Conservation (phyloP, 768 basidiomycete species). For the Collybia sordida region DNA sequence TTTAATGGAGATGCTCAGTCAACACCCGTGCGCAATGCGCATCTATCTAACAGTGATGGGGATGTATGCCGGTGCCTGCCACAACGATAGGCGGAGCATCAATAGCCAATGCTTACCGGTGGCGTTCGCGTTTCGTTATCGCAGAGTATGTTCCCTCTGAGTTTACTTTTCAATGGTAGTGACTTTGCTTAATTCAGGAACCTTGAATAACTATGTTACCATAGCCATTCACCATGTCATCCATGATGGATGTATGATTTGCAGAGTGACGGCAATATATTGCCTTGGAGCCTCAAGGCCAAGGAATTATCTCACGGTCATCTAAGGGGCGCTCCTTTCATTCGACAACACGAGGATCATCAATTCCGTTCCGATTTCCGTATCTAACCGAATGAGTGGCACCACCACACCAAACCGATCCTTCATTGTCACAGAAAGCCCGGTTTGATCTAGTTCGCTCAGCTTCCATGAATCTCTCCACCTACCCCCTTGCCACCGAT, state of each 20-base stretch:
- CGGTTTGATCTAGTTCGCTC: conserved; percentile 26
- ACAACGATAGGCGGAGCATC: not conserved
- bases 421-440: conserved; percentile 6
- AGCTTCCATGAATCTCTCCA: conserved; percentile 2
- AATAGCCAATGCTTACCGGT: not conserved
- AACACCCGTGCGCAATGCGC: not conserved
- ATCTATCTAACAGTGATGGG: not conserved
- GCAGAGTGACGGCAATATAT: not conserved
- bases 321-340: not conserved
- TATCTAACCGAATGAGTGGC: conserved; percentile 21
- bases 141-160: not conserved
- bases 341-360: conserved; percentile 24
- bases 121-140: not conserved
- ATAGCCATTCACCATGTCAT: conserved; percentile 3
- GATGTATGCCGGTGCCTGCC: not conserved
- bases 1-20: not conserved
- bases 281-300: not conserved
- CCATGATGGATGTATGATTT: not conserved
- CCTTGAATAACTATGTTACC: too few species aligned
- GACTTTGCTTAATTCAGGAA: too few species aligned
- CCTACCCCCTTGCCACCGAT: not conserved
- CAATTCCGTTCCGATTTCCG: conserved; percentile 31
- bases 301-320: conserved; percentile 7
- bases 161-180: not conserved
- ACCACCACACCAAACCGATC: conserved; percentile 12